These are phyloP conservation scores for Gentiana straminea DNA, from an alignment of 257 asterid species.

Conservation along the genomic window DNA sequence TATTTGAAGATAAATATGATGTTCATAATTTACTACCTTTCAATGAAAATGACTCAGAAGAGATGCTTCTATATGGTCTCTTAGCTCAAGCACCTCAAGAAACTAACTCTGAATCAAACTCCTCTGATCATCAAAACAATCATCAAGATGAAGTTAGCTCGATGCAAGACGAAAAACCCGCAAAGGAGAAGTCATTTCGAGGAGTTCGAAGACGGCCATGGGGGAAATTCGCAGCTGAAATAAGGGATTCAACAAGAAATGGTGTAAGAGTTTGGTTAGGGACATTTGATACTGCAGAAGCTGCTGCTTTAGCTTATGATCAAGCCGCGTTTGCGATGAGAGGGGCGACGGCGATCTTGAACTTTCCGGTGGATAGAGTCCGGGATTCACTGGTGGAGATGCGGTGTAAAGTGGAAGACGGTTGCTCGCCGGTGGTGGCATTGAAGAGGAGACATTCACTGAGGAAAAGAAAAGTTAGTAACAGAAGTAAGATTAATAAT, in stretches of 20 bases:
- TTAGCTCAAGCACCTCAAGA: slow-evolving; percentile 24
- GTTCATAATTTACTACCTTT: slow-evolving; percentile 25
- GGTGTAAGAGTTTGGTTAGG: slow-evolving; percentile 79
- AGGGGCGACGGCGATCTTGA: slow-evolving; percentile 47
- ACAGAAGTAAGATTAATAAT: slow-evolving; percentile 5
- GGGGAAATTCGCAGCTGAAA: slow-evolving; percentile 91
- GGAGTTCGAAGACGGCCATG: slow-evolving; percentile 80
- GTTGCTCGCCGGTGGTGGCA: slow-evolving; percentile 62
- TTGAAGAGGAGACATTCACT: slow-evolving; percentile 58
- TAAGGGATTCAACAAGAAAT: slow-evolving; percentile 72
- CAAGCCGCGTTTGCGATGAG: slow-evolving; percentile 80
- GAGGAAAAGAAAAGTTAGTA: slow-evolving; percentile 25
- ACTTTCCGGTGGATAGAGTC: slow-evolving; percentile 61
- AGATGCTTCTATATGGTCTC: slow-evolving; percentile 38
- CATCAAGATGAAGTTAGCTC: slow-evolving; percentile 40
- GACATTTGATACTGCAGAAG: slow-evolving; percentile 70
- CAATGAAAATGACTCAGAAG: slow-evolving; percentile 37
- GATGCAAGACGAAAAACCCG: slow-evolving; percentile 7
- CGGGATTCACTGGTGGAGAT: slow-evolving; percentile 46
- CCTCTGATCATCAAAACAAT: slow-evolving; percentile 16
- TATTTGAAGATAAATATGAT: slow-evolving; percentile 7
- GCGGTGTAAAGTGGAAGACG: slow-evolving; percentile 21
- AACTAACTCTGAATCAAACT: slow-evolving; percentile 24
- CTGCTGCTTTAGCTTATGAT: slow-evolving; percentile 82
- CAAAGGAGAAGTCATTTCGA: slow-evolving; percentile 32